Evolutionary conservation across 805 yeast genomes (phyloP), one percentile per base, ranked within the genome.

Genomic region (Kodamaea laetipori): DNA sequence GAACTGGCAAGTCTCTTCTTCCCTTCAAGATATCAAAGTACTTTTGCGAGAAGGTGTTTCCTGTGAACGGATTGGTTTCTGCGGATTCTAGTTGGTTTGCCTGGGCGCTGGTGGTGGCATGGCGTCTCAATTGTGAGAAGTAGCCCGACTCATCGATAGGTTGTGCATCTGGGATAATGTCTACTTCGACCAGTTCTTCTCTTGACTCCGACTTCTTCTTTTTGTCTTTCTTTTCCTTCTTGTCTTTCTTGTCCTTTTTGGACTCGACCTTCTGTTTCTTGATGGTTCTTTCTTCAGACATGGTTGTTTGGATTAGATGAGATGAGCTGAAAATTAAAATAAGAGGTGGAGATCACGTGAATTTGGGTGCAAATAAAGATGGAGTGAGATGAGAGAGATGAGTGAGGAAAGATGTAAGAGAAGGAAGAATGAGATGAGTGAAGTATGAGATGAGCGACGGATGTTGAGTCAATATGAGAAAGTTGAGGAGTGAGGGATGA

Each of bases 1-100:
- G 96, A 15, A 94, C 98, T 2, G 99, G 99, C 48, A 94, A 74
- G 49, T 87, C 86, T 52, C 95, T 78, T 67, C 99, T 80, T 18
- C 74, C 77, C 55, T 80, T 81, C 48, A 94, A 72, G 48, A 94
- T 94, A 49, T 81, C 86, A 53, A 81, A 77, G 64, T 94, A 94
- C 56, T 81, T 79, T 42, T 79, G 67, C 5, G 85, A 63, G 54
- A 85, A 82, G 13, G 60, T 52, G 8, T 65, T 52, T 9, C 94
- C 95, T 1, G 90, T 87, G 69, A 94, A 92, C 4, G 96, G 94
- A 58, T 92, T 94, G 19, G 52, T 52, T 0, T 69, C 63, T 1
- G 81, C 86, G 48, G 68, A 58, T 61, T 86, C 92, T 39, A 86
- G 65, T 13, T 53, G 57, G 37, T 69, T 69, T 3, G 92, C 90